A percentile compares a stretch with the other conserved stretches of the same genome.
Conservation (phyloP, 371 early-diverging fungal species). For the Mucor plumbeus region DNA sequence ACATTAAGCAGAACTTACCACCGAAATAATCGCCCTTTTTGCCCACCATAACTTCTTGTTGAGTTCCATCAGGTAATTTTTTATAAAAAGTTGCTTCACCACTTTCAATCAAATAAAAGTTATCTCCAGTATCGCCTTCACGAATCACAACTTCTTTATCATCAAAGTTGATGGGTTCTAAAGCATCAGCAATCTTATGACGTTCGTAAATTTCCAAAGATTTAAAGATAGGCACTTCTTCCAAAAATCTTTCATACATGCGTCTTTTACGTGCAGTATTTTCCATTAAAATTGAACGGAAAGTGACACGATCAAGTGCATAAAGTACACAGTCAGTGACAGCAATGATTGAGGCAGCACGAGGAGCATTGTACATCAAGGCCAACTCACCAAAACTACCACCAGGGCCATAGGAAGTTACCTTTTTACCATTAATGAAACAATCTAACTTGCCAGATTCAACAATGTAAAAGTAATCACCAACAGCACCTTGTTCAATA, state of each 20-base stretch:
- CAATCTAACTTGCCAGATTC: slow-evolving; percentile 93
- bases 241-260: slow-evolving; percentile 88
- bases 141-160: slow-evolving; percentile 79
- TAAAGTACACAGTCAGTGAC: slow-evolving; percentile 84
- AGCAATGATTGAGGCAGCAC: slow-evolving; percentile 92
- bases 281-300: slow-evolving; percentile 91
- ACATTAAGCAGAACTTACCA: slow-evolving; percentile 11
- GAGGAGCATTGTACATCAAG: slow-evolving; percentile 96
- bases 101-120: slow-evolving; percentile 85
- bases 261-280: slow-evolving; percentile 82
- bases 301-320: slow-evolving; percentile 94
- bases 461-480: slow-evolving; percentile 97
- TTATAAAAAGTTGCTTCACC: slow-evolving; percentile 82
- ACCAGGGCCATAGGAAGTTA: slow-evolving; percentile 78
- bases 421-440: slow-evolving; percentile 73
- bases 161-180: slow-evolving; percentile 78
- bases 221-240: slow-evolving; percentile 82
- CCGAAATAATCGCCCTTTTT: slow-evolving; percentile 93
- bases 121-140: slow-evolving; percentile 84
- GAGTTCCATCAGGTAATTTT: slow-evolving; percentile 45
- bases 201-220: slow-evolving; percentile 87
- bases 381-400: slow-evolving; percentile 97
- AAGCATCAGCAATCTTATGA: slow-evolving; percentile 92
- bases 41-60: slow-evolving; percentile 65
- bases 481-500: slow-evolving; percentile 92